Base-by-base conservation (phyloP, 2,329 filamentous ascomycete genomes). In the Fusarium metavorans region DNA sequence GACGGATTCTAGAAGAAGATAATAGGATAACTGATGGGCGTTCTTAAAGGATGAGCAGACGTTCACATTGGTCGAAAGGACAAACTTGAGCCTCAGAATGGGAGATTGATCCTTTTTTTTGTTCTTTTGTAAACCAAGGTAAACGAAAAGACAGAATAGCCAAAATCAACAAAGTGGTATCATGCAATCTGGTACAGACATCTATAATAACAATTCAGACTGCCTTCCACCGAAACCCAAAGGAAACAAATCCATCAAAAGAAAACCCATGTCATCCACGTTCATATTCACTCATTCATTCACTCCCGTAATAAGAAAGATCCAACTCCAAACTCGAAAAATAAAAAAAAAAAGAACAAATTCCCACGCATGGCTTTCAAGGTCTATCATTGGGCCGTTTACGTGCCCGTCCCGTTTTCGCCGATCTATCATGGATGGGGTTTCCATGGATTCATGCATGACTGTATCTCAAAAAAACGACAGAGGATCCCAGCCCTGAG, bases 101-200 rank as follows among this genome's bases (percentile, higher is more conserved):
- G 16, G 25, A 50, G 10, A 50, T 50, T 30, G 6, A 50, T 50
- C 5, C 23, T 30, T 50, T 48, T 20, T 30, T 50, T 30, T 48
- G 14, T 16, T 48, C 14, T 23, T 25, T 50, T 25, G 27, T 50
- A 6, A n/a, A n/a, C n/a, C 48, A 52, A 2, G 27, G 30, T n/a
- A 52, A 52, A n/a, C 18, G 30, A 32, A 32, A 32, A 27, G 18
- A 20, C 27, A 52, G 6, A 50, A 27, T 7, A 52, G 27, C 5
- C 27, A 52, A 58, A 27, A 27, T 10, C n/a, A 30, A 34, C 23
- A 45, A 41, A 43, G 50, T 64, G 39, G 54, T 41, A 62, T 52
- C 74, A 77, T 73, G 71, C 72, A 65, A 66, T 75, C 72, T 75
- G 75, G 60, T 65, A 67, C 58, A 77, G 43, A 65, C 73, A 76